Evolutionary conservation across 345 rosid species (phyloP).

Genomic region (Gossypium rotundifolium): DNA sequence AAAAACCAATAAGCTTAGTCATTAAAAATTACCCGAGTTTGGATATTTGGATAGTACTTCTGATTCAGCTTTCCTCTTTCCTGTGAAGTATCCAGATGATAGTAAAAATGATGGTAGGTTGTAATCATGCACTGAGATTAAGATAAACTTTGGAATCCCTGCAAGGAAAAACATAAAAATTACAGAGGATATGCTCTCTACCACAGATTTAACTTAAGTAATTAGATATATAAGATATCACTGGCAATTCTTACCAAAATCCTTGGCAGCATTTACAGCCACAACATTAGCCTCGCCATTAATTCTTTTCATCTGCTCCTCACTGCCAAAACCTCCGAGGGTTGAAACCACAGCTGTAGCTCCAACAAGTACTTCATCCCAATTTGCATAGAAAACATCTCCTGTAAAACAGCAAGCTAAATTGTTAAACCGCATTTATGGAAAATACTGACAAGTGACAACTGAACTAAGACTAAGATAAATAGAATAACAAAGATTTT

Average conservation of each 20-base stretch:
- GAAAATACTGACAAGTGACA: neutral
- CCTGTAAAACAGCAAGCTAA: slow-evolving; percentile 35
- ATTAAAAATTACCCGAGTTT: slow-evolving; percentile 52
- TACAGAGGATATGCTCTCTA: slow-evolving; percentile 1
- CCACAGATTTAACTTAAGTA: neutral
- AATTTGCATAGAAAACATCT: slow-evolving; percentile 83
- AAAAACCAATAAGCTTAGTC: neutral
- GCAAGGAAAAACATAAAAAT: slow-evolving; percentile 15
- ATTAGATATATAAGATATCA: slow-evolving; percentile 1
- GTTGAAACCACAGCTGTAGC: slow-evolving; percentile 92
- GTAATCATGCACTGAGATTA: slow-evolving; percentile 86
- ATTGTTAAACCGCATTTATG: neutral
- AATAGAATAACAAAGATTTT: neutral
- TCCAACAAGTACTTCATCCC: slow-evolving; percentile 93
- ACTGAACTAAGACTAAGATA: slow-evolving; percentile 1
- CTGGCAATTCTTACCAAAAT: slow-evolving; percentile 46
- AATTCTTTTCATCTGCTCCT: slow-evolving; percentile 86
- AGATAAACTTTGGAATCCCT: slow-evolving; percentile 80
- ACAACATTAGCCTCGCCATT: slow-evolving; percentile 82
- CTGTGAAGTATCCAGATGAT: slow-evolving; percentile 72
- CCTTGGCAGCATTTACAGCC: slow-evolving; percentile 78
- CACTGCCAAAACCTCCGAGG: slow-evolving; percentile 84
- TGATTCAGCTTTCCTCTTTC: slow-evolving; percentile 83
- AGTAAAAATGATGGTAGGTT: slow-evolving; percentile 84
- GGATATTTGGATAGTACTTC: slow-evolving; percentile 87